Percentiles rank a stretch among this genome's conserved stretches.
Conservation (phyloP, 1,139 yeast species). For the Geotrichum carabidarum region DNA sequence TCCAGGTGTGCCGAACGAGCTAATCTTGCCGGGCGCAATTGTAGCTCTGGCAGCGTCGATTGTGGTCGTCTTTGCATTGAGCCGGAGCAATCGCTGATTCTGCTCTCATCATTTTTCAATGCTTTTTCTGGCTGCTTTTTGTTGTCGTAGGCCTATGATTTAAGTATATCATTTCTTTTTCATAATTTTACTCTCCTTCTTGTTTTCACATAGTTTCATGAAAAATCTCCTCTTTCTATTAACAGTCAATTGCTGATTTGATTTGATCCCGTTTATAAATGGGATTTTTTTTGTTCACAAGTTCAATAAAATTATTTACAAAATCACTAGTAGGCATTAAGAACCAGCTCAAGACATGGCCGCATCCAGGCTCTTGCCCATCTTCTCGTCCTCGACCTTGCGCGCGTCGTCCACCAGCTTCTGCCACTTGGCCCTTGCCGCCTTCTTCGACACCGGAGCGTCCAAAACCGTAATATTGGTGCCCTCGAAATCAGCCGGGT, state of each 20-base stretch:
- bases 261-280: no score
- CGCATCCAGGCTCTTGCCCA: constrained; percentile 32
- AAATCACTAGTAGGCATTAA: no score
- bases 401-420: constrained; percentile 44
- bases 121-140: no score
- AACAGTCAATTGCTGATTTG: no score
- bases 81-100: constrained; percentile 1
- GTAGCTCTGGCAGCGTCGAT: constrained; percentile 59
- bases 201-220: no score
- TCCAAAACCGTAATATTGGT: constrained; percentile 48
- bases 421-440: constrained; percentile 42
- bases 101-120: neutral
- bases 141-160: no score
- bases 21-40: constrained; percentile 59
- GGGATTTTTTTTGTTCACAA: no score
- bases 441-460: constrained; percentile 33
- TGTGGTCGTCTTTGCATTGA: constrained; percentile 49
- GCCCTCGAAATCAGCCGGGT: constrained; percentile 44
- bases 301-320: no score
- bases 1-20: constrained; percentile 55
- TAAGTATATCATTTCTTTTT: no score
- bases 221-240: no score
- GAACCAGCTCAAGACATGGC: constrained; percentile 4
- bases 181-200: no score
- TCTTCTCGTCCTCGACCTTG: constrained; percentile 38